Evolutionary conservation across 202 grass and related monocot species (phyloP).

Genomic region (Dendrocalamus latiflorus): DNA sequence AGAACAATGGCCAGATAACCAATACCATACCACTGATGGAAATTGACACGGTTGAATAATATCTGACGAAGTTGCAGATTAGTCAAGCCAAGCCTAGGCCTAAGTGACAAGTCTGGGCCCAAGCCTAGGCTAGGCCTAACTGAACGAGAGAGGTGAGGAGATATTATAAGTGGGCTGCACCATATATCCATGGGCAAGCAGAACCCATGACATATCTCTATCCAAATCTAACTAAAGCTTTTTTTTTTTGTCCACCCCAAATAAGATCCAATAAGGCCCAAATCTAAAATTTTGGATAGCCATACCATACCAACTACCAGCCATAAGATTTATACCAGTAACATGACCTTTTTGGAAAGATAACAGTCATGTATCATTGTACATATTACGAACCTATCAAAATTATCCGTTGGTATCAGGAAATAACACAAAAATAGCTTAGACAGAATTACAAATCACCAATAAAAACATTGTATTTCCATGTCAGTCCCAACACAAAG

Average conservation of each 20-base stretch:
- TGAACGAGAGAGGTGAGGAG: not conserved
- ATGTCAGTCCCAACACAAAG: not conserved
- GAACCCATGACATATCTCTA: not conserved
- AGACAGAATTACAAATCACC: not conserved
- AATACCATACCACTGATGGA: not conserved
- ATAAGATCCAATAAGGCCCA: not conserved
- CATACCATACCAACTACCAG: not conserved
- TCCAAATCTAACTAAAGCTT: not conserved
- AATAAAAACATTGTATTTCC: not conserved
- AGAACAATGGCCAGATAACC: not conserved
- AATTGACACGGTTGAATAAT: not conserved
- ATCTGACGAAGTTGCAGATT: not conserved
- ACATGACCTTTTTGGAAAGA: not conserved
- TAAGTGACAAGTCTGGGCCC: not conserved
- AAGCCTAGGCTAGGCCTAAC: constrained; percentile 1
- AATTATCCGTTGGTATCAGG: not conserved
- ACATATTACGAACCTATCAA: not conserved
- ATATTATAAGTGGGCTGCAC: not conserved
- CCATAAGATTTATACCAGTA: not conserved
- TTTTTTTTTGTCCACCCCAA: not conserved
- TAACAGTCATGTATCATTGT: not conserved
- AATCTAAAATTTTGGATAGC: not conserved
- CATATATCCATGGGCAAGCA: not conserved
- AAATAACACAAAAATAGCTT: not conserved
- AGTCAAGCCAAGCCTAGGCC: not conserved